phyloP scores from a whole-genome alignment of 108 stramenopile genomes.

The Fistulifera pelliculosa region DNA sequence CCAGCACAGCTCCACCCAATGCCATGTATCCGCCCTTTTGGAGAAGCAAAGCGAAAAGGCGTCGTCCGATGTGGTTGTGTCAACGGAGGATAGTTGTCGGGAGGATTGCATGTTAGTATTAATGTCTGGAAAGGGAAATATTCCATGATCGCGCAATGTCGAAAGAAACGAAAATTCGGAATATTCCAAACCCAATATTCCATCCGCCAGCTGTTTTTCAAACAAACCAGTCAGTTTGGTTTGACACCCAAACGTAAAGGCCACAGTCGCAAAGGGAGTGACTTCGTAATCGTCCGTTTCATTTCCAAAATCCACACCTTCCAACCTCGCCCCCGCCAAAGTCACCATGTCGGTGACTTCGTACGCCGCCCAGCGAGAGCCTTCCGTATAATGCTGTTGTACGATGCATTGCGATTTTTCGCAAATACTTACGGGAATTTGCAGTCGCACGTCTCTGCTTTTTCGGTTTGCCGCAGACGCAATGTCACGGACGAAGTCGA shows the following conservation, averaged over 20 bases:
- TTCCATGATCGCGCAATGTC: slow-evolving; percentile 22
- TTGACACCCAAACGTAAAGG: slow-evolving; percentile 93
- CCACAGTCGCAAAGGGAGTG: slow-evolving; percentile 29
- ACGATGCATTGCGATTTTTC: slow-evolving; percentile 28
- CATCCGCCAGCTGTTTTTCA: slow-evolving; percentile 88
- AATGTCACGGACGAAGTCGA: slow-evolving; percentile 21
- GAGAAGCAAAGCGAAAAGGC: slow-evolving; percentile 68
- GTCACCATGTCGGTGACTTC: slow-evolving; percentile 72
- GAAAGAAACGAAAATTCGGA: slow-evolving; percentile 50
- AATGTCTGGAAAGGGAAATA: too few species aligned
- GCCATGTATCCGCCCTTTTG: slow-evolving; percentile 40
- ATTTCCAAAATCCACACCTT: slow-evolving; percentile 18
- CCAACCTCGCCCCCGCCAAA: too few species aligned
- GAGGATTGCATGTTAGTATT: too few species aligned
- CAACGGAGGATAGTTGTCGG: slow-evolving; percentile 29
- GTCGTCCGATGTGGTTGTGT: background rate
- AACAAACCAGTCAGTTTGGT: slow-evolving; percentile 81
- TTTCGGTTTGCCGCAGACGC: slow-evolving; percentile 17
- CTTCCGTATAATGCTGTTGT: slow-evolving; percentile 69
- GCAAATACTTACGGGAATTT: background rate
- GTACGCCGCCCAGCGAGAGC: slow-evolving; percentile 52
- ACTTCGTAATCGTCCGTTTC: slow-evolving; percentile 8
- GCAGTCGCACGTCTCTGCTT: background rate
- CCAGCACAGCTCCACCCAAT: slow-evolving; percentile 42
- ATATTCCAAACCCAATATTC: slow-evolving; percentile 87